phyloP scores from a whole-genome alignment of 129 eudicot genomes.

The Chrysanthemum seticuspe region DNA sequence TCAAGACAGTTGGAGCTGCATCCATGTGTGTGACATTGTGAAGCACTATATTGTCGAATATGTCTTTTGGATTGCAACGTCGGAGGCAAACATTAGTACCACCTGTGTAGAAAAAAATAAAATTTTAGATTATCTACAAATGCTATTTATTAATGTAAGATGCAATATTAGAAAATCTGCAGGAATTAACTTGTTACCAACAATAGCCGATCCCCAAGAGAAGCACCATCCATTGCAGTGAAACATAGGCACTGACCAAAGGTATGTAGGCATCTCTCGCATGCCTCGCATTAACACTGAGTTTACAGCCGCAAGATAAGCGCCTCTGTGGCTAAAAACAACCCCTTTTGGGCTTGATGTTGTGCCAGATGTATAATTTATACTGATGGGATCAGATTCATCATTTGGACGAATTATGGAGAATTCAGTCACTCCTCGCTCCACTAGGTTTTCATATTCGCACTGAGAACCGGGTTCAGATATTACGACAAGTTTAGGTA shows the following conservation, averaged over 20 bases:
- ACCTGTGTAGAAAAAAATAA: neutral
- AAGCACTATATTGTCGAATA: slow-evolving; percentile 26
- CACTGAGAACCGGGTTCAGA: slow-evolving; percentile 14
- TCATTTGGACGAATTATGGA: slow-evolving; percentile 1
- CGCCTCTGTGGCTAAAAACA: slow-evolving; percentile 44
- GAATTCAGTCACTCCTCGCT: slow-evolving; percentile 23
- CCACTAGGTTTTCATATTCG: slow-evolving; percentile 36
- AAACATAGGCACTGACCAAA: slow-evolving; percentile 52
- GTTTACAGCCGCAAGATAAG: slow-evolving; percentile 33
- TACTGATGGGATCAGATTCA: slow-evolving; percentile 39
- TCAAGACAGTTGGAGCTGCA: slow-evolving; percentile 44
- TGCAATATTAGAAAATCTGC: too few relatives aligned
- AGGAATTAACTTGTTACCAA: neutral
- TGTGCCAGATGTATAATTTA: slow-evolving; percentile 47
- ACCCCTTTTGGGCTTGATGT: slow-evolving; percentile 48
- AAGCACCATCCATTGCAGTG: slow-evolving; percentile 55
- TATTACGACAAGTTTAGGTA: slow-evolving; percentile 29
- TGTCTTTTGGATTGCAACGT: slow-evolving; percentile 26
- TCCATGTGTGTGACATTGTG: slow-evolving; percentile 46
- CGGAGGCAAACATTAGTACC: slow-evolving; percentile 45
- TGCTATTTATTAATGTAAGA: too few relatives aligned
- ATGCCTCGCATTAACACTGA: slow-evolving; percentile 27
- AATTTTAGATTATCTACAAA: too few relatives aligned
- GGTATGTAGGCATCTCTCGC: slow-evolving; percentile 32
- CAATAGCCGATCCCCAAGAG: slow-evolving; percentile 42